phyloP scores from a whole-genome alignment of 2,329 filamentous ascomycete species.

The Kalmusia sp. region DNA sequence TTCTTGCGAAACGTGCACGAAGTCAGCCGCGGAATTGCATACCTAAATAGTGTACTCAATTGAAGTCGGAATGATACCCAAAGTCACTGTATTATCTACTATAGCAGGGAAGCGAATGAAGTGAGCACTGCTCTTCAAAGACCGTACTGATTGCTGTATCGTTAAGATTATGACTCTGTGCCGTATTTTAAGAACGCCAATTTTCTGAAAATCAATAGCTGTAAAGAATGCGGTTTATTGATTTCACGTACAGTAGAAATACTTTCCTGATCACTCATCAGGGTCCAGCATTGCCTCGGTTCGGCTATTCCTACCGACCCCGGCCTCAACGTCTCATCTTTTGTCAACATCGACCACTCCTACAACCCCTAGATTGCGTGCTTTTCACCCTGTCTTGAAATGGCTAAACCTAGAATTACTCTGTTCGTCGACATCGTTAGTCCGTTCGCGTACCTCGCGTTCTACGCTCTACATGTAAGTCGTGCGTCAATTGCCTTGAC shows the following conservation, averaged over 20 bases:
- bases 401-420: constrained; percentile 60
- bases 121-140: no score
- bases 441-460: constrained; percentile 68
- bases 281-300: neutral
- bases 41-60: no score
- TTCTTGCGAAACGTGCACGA: neutral
- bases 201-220: no score
- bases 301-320: neutral
- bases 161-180: no score
- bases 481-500: neutral
- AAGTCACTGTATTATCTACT: no score
- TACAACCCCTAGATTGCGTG: neutral
- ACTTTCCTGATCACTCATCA: neutral
- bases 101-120: no score
- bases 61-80: no score
- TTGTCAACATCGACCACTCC: neutral
- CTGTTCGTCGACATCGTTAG: constrained; percentile 66
- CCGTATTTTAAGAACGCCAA: no score
- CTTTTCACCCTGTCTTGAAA: constrained; percentile 24
- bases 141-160: no score
- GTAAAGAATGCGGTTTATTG: no score
- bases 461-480: constrained; percentile 61
- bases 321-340: neutral
- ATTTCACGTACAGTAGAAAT: no score
- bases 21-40: neutral